A percentile compares a stretch with the other conserved stretches of the same genome.
phyloP scores from a whole-genome alignment of 305 asterid species.

The Fraxinus sp. region DNA sequence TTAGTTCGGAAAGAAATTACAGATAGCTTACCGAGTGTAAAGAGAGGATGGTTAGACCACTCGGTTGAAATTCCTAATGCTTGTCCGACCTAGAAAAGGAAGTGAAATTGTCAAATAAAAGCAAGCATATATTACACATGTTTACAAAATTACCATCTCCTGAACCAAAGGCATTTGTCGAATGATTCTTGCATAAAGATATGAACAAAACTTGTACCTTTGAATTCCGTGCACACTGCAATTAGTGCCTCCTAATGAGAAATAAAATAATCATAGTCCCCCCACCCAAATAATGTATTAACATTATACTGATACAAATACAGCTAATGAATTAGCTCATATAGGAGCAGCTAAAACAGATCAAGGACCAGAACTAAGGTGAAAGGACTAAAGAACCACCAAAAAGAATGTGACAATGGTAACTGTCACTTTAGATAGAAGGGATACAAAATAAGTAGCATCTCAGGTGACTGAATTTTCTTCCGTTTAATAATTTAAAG shows the following conservation, averaged over 20 bases:
- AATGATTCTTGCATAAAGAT: not conserved
- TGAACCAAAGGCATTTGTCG: not conserved
- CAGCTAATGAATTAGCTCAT: not conserved
- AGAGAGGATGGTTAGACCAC: conserved; percentile 91
- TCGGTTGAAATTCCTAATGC: conserved; percentile 86
- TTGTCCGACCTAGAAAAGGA: conserved; percentile 73
- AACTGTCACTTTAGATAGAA: not conserved
- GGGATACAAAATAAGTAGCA: not conserved
- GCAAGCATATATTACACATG: not conserved
- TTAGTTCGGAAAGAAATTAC: conserved; percentile 2
- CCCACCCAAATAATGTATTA: not conserved
- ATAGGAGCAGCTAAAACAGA: not conserved
- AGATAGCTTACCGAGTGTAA: conserved; percentile 54
- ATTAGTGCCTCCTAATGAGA: not conserved
- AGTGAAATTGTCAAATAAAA: not conserved
- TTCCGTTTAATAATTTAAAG: not conserved
- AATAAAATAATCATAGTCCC: not conserved
- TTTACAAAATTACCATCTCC: not conserved
- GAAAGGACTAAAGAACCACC: not conserved
- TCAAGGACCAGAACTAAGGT: not conserved
- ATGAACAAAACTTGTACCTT: not conserved
- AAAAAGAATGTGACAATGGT: not conserved
- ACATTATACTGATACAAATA: not conserved
- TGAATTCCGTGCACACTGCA: not conserved
- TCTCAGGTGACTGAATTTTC: not conserved